Percentiles rank a stretch among this genome's conserved stretches.
These are phyloP conservation scores for Cladosporium sp. DNA, from an alignment of 2,329 filamentous ascomycete genomes.

Conservation along the genomic window DNA sequence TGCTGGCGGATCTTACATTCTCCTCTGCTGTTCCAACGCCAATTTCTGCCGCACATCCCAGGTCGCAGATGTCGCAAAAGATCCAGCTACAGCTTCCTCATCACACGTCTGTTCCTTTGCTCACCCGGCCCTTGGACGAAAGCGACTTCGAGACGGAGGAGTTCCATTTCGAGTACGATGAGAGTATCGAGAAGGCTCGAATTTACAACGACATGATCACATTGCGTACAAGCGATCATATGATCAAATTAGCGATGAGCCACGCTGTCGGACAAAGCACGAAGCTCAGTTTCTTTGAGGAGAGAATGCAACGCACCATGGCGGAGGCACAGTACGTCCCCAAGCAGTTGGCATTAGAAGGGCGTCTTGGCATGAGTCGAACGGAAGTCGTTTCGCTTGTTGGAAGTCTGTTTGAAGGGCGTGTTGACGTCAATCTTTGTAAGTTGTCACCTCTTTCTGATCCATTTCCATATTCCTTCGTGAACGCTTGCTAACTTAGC, in stretches of 20 bases:
- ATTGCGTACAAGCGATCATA: constrained; percentile 88
- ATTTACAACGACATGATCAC: constrained; percentile 99
- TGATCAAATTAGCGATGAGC: constrained; percentile 98
- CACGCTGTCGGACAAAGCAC: constrained; percentile 98
- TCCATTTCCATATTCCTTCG: neutral
- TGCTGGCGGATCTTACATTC: constrained; percentile 92
- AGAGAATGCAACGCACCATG: constrained; percentile 94
- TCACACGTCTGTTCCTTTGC: constrained; percentile 59
- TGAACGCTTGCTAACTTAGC: neutral
- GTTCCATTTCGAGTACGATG: constrained; percentile 97
- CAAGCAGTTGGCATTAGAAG: constrained; percentile 82
- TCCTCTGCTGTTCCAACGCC: constrained; percentile 44
- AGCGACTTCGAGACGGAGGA: constrained; percentile 96
- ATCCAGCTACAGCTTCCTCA: constrained; percentile 19
- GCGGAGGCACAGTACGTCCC: constrained; percentile 88
- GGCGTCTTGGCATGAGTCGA: constrained; percentile 85
- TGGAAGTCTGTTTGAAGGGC: constrained; percentile 84
- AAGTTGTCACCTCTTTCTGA: constrained; percentile 42
- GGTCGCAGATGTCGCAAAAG: constrained; percentile 28
- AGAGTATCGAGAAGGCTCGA: constrained; percentile 78
- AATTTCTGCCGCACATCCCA: neutral
- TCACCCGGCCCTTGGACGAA: constrained; percentile 77
- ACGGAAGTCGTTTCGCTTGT: constrained; percentile 91
- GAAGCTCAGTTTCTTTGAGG: constrained; percentile 93
- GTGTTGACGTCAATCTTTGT: constrained; percentile 98